Percentiles rank a stretch among this genome's conserved stretches.
Conservation (phyloP, 805 yeast genomes). For the Saccharomycopsis malanga region DNA sequence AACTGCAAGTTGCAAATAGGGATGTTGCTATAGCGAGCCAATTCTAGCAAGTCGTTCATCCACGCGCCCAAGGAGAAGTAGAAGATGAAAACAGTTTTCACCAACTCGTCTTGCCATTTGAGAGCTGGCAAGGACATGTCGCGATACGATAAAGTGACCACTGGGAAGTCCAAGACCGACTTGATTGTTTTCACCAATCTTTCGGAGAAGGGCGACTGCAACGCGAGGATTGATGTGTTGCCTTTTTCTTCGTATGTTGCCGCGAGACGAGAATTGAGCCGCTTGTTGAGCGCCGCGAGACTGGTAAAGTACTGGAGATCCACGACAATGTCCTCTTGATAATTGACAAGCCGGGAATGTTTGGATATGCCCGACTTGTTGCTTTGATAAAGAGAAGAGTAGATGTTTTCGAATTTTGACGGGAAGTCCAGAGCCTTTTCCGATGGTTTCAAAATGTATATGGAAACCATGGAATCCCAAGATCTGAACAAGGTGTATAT, state of each 20-base stretch:
- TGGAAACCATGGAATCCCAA: conserved; percentile 43
- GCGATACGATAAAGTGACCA: conserved; percentile 50
- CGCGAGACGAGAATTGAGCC: conserved; percentile 45
- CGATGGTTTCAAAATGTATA: conserved; percentile 65
- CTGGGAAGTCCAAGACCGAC: conserved; percentile 51
- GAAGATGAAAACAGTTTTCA: conserved; percentile 61
- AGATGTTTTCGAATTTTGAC: conserved; percentile 42
- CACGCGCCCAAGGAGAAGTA: conserved; percentile 68
- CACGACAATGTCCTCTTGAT: conserved; percentile 47
- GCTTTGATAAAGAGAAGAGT: conserved; percentile 43
- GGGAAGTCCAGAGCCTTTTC: conserved; percentile 59
- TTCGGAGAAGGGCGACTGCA: conserved; percentile 63
- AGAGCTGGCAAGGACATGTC: conserved; percentile 62
- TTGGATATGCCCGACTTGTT: conserved; percentile 41
- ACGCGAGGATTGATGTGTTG: conserved; percentile 52
- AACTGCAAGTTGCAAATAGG: conserved; percentile 81
- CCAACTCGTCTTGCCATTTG: conserved; percentile 70
- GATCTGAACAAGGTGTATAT: conserved; percentile 61
- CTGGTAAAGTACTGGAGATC: conserved; percentile 50
- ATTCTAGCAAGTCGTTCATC: conserved; percentile 54
- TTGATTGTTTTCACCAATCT: conserved; percentile 42
- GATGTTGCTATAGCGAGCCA: conserved; percentile 67
- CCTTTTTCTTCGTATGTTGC: conserved; percentile 61
- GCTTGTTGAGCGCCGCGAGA: conserved; percentile 46
- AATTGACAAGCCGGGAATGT: conserved; percentile 42